These are phyloP conservation scores for Trichoderma sp. DNA, from an alignment of 2,329 filamentous ascomycete genomes.

Conservation along the genomic window DNA sequence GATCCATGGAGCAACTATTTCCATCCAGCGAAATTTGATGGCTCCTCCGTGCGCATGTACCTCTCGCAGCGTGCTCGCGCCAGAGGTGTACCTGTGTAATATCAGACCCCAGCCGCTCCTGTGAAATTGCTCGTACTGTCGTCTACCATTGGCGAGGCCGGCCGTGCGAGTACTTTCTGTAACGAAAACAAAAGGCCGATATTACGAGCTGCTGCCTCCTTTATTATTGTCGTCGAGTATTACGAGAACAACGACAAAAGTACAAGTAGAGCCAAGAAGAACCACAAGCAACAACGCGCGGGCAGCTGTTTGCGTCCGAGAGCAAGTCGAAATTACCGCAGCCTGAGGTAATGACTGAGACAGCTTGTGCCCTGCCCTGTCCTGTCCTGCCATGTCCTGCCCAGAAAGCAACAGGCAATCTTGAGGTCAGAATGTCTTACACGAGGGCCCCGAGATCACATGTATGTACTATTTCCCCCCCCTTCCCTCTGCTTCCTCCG, in stretches of 20 bases:
- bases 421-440: not conserved
- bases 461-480: not conserved
- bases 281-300: not conserved
- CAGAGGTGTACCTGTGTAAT: no score
- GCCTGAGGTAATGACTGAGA: conserved; percentile 3
- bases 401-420: not conserved
- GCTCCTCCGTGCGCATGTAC: not conserved
- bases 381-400: not conserved
- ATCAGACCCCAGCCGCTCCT: not conserved
- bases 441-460: no score
- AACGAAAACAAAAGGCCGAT: not conserved
- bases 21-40: conserved; percentile 7
- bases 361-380: not conserved
- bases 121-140: conserved; percentile 23
- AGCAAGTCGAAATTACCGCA: conserved; percentile 18
- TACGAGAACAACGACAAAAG: no score
- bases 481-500: not conserved
- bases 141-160: conserved; percentile 12
- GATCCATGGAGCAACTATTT: conserved; percentile 2
- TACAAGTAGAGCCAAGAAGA: no score
- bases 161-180: conserved; percentile 18
- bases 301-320: not conserved
- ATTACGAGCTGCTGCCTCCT: not conserved
- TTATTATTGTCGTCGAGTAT: no score
- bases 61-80: not conserved